Evolutionary conservation across 257 asterid species (phyloP), one percentile per base, ranked within the genome.

Genomic region (Mitragyna speciosa): DNA sequence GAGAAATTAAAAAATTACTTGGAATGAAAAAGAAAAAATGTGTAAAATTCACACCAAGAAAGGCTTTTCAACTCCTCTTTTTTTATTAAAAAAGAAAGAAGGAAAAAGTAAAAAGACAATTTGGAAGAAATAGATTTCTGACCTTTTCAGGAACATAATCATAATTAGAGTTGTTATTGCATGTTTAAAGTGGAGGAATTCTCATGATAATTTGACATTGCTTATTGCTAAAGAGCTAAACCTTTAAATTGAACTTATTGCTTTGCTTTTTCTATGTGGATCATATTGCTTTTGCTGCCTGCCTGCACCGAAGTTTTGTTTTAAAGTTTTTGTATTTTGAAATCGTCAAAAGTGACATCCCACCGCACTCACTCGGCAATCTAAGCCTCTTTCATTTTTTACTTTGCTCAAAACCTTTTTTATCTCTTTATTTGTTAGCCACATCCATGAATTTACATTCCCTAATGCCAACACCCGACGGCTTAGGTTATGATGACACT

Each of bases 271-370:
- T 26, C 36, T 12, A 28, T 26, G 68, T 28, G 39, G 69, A 28
- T 28, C 39, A 26, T 26, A 48, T 36, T 70, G 64, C 72, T 79
- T 48, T 66, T 67, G 48, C 4, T 36, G 39, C 39, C 4, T 36
- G 39, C 39, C 63, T 20, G 48, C 65, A 76, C 36, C 74, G 11
- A 61, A n/a, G 45, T 19, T 19, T 58, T 70, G 51, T 68, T 69
- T 33, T 11, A 2, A 65, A 52, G 70, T 78, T 70, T 70, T 43
- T 59, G 39, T 1, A 26, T 51, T 12, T 52, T 65, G 17, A 28
- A 73, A 16, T 61, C 12, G 66, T 76, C 75, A 73, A 51, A 74
- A 73, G 70, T 74, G 83, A 80, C 76, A 52, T 74, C 65, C 71
- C 79, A 80, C 79, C 83, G 0, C 30, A n/a, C 83, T 70, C 20